Evolutionary conservation across 202 grass and related monocot genomes (phyloP).

Genomic region (Cymbopogon flexuosus): DNA sequence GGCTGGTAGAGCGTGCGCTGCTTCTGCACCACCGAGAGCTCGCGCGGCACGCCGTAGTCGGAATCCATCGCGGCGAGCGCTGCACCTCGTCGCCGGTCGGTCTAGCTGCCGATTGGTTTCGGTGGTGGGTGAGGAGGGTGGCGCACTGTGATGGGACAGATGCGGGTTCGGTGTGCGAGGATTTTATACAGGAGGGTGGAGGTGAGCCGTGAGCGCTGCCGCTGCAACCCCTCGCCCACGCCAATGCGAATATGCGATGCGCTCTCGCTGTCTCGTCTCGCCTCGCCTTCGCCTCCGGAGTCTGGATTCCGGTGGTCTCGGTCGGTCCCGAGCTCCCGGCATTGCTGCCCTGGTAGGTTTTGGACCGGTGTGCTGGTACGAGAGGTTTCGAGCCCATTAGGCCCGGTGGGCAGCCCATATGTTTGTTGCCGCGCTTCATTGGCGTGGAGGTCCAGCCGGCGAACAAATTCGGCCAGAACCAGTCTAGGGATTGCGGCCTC

Average conservation of each 20-base stretch:
- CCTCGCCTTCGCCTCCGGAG: background rate
- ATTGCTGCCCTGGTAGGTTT: background rate
- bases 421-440: too few relatives aligned
- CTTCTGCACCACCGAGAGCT: constrained; percentile 86
- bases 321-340: background rate
- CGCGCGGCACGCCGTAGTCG: constrained; percentile 83
- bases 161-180: background rate
- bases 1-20: constrained; percentile 68
- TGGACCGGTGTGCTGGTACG: background rate
- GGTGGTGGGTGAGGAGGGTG: constrained; percentile 2
- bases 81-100: constrained; percentile 23
- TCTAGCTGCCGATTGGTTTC: constrained; percentile 13
- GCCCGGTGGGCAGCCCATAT: background rate
- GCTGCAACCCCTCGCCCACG: constrained; percentile 10
- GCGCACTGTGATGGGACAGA: constrained; percentile 1
- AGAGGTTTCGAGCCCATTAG: background rate
- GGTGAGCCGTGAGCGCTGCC: background rate
- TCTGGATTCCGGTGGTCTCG: background rate
- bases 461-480: too few relatives aligned
- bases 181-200: constrained; percentile 33
- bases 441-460: too few relatives aligned
- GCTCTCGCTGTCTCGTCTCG: background rate
- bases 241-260: constrained; percentile 26
- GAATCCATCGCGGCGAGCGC: constrained; percentile 58
- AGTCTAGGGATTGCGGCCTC: too few relatives aligned